Base-by-base conservation (phyloP, 805 yeast genomes). In the Alloascoidea africana region DNA sequence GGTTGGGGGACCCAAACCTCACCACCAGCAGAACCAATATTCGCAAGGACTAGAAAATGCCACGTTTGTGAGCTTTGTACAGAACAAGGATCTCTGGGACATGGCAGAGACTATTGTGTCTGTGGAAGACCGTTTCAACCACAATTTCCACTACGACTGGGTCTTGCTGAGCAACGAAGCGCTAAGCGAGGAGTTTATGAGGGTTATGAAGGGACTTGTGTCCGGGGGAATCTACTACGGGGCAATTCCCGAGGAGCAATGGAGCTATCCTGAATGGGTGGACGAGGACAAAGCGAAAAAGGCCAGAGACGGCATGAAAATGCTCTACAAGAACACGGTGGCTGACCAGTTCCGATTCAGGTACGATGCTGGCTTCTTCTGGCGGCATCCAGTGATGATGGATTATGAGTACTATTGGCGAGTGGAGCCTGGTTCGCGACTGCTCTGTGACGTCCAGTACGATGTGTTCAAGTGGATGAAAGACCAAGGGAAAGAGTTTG, bases 321-420 rank as follows among this genome's bases (percentile, higher is more conserved):
- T 89, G 41, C 68, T 83, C 70, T 87, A 91, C 54, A 97, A 96
- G 0, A 76, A 73, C 41, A 56, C 76, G 63, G 77, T 69, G 37
- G 73, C 89, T 4, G 91, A 89, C 52, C 96, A 89, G 55, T 79
- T 81, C 51, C 89, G 89, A 97, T 89, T 97, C 54, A 67, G 96
- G n/a, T 87, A 77, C 53, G 84, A 82, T 52, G 74, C 93, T 0
- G 94, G 95, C 1, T 64, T 65, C 40, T 89, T 89, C 51, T 84
- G 72, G 59, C 71, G 76, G 42, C 96, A 89, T 54, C 81, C 80
- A 4, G 52, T 83, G 43, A 77, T 89, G 33, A 56, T 57, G 37
- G 67, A 73, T 42, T 66, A 74, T 39, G 85, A 86, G 43, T 89
- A 95, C 93, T 89, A 86, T 58, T 87, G 96, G 96, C 67, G 97